Evolutionary conservation across 768 basidiomycete species (phyloP).

Genomic region (Pisolithus marmoratus): DNA sequence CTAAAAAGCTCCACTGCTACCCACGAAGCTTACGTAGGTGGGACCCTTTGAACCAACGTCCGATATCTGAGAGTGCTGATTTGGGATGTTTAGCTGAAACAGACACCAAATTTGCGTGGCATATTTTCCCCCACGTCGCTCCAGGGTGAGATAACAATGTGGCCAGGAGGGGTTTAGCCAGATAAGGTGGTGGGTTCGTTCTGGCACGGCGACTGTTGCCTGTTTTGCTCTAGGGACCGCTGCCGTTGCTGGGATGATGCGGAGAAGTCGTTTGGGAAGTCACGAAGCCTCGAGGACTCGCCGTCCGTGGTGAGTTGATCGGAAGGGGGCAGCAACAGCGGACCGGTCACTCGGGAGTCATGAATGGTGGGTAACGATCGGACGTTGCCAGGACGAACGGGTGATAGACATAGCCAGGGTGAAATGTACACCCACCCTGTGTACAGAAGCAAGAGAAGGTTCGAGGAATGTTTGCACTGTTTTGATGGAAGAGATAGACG

Average conservation of each 20-base stretch:
- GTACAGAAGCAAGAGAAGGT: not conserved
- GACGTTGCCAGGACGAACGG: not conserved
- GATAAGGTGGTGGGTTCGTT: not conserved
- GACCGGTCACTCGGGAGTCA: not conserved
- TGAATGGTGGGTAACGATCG: not conserved
- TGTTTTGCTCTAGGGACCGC: not conserved
- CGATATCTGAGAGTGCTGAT: slow-evolving; percentile 3
- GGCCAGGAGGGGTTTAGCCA: not conserved
- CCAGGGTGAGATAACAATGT: not conserved
- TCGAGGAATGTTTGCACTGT: not conserved
- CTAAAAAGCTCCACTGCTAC: slow-evolving; percentile 1
- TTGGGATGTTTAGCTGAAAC: slow-evolving; percentile 1
- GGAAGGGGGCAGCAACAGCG: not conserved
- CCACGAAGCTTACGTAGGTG: slow-evolving; percentile 10
- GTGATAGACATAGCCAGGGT: not conserved
- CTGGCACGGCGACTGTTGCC: not conserved
- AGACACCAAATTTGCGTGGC: not conserved
- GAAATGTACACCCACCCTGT: not conserved
- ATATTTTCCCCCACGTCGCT: slow-evolving; percentile 1
- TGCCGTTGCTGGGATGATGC: not conserved
- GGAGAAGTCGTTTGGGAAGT: not conserved
- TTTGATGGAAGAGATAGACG: not conserved
- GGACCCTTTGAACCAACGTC: not conserved
- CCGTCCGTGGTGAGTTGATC: not conserved
- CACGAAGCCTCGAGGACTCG: not conserved